Percentiles rank a stretch among this genome's conserved stretches.
phyloP scores from a whole-genome alignment of 2,329 filamentous ascomycete genomes.

The Penicillium occitanis region DNA sequence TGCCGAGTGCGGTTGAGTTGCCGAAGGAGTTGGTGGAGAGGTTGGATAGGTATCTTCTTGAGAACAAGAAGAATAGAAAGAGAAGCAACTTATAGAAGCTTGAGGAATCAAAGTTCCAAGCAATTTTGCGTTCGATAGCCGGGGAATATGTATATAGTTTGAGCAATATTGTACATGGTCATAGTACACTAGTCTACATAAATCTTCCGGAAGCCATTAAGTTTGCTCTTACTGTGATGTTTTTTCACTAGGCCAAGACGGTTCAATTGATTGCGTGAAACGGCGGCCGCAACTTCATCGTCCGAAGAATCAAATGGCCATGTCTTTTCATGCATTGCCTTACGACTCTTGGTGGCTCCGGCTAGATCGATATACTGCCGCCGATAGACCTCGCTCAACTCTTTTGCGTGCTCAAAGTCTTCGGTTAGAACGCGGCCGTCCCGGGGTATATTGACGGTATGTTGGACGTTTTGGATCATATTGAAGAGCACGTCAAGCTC shows the following conservation, averaged over 20 bases:
- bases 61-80: neutral
- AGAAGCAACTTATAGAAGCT: neutral
- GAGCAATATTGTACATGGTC: neutral
- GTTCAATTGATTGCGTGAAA: neutral
- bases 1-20: conserved; percentile 5
- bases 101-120: neutral
- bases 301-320: conserved; percentile 13
- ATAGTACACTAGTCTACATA: neutral
- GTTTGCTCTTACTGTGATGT: neutral
- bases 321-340: neutral
- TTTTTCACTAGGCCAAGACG: neutral
- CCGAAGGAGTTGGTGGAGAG: conserved; percentile 15
- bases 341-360: neutral
- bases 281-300: too few relatives aligned
- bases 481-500: conserved; percentile 16
- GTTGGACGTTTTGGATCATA: conserved; percentile 10
- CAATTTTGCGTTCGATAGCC: too few relatives aligned
- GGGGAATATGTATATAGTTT: neutral
- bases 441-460: conserved; percentile 4
- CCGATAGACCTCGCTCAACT: conserved; percentile 1
- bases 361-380: conserved; percentile 12
- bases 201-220: neutral
- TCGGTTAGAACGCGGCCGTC: conserved; percentile 14
- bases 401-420: conserved; percentile 12
- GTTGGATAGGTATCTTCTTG: conserved; percentile 9